Conservation (phyloP, 2,329 filamentous ascomycete genomes). For the Epichloe glyceriae region DNA sequence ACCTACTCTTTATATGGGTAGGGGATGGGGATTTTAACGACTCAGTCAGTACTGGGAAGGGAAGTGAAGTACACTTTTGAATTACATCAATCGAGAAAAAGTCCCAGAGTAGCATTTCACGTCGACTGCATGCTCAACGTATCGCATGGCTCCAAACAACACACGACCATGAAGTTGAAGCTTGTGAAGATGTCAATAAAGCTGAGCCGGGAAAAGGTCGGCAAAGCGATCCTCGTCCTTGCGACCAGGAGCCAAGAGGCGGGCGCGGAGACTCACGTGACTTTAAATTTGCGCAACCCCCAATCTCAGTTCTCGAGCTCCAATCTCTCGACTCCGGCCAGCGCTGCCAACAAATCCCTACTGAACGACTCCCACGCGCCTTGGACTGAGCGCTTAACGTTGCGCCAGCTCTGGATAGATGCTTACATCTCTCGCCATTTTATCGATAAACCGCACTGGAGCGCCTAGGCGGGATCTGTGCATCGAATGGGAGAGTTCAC, state of each 20-base stretch:
- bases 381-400: conserved; percentile 11
- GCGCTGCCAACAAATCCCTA: conserved; percentile 13
- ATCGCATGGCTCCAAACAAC: neutral
- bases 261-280: conserved; percentile 24
- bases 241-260: neutral
- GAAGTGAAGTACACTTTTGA: neutral
- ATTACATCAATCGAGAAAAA: neutral
- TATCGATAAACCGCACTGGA: neutral
- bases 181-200: neutral
- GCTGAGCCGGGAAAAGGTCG: conserved; percentile 1
- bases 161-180: neutral
- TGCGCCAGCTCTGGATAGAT: conserved; percentile 1
- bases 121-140: neutral
- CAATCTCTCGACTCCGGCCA: conserved; percentile 16
- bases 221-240: neutral
- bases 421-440: neutral
- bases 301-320: conserved; percentile 18
- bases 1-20: conserved; percentile 1
- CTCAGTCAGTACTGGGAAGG: neutral
- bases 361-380: conserved; percentile 9
- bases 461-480: conserved; percentile 9
- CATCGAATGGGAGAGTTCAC: conserved; percentile 35
- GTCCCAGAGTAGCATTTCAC: neutral
- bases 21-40: neutral
- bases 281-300: conserved; percentile 28